Evolutionary conservation across 2,329 filamentous ascomycete genomes (phyloP).

Genomic region (Botryotinia globosa): DNA sequence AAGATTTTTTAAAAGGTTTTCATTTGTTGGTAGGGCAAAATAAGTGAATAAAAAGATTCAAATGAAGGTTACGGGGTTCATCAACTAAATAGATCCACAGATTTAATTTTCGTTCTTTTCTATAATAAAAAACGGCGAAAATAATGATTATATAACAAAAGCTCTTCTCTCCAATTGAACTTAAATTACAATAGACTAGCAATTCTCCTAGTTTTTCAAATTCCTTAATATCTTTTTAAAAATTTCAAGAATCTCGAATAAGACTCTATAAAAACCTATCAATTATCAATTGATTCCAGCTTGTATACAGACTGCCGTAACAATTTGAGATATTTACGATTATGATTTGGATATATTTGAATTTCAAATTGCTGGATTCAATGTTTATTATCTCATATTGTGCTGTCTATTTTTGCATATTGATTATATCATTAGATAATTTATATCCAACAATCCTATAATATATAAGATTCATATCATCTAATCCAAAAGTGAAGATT

Average conservation of each 20-base stretch:
- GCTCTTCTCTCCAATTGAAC: not conserved
- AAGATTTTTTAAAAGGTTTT: too few species aligned
- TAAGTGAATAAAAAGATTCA: not conserved
- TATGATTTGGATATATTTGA: slow-evolving; percentile 2
- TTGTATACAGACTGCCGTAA: too few species aligned
- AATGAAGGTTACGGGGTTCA: not conserved
- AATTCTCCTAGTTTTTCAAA: not conserved
- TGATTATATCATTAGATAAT: not conserved
- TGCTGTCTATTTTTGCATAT: not conserved
- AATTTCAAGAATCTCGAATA: not conserved
- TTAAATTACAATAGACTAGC: not conserved
- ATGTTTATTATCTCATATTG: not conserved
- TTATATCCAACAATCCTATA: not conserved
- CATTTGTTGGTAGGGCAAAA: not conserved
- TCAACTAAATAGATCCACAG: not conserved
- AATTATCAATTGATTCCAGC: too few species aligned
- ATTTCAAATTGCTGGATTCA: not conserved
- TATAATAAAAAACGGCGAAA: not conserved
- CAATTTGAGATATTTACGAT: not conserved
- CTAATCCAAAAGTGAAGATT: not conserved
- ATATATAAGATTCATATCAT: not conserved
- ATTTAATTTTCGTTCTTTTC: not conserved
- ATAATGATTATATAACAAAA: not conserved
- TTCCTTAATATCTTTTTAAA: not conserved
- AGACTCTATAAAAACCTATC: not conserved